A percentile compares a stretch with the other conserved stretches of the same genome.
phyloP scores from a whole-genome alignment of 2,329 filamentous ascomycete species.

The Cyclaneusma minus region DNA sequence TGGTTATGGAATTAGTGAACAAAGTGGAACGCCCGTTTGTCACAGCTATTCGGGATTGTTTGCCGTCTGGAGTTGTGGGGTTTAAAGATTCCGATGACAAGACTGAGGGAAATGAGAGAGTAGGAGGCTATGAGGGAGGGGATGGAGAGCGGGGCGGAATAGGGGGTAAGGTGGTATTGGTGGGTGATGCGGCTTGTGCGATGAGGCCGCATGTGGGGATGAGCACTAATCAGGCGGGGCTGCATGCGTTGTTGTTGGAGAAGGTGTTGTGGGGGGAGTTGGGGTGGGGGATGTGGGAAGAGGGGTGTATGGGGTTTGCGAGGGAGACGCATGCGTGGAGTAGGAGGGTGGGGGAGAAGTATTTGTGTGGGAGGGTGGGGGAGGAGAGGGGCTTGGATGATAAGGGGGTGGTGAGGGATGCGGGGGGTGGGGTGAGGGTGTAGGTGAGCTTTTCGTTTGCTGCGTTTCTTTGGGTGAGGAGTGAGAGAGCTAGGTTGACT shows the following conservation, averaged over 20 bases:
- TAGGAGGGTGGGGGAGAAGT: conserved; percentile 2
- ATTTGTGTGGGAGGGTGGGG: no score
- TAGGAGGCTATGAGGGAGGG: no score
- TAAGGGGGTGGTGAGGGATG: no score
- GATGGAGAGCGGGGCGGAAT: conserved; percentile 1
- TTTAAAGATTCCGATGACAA: no score
- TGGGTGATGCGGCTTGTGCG: conserved; percentile 4
- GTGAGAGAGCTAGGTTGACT: no score
- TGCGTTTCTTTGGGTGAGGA: no score
- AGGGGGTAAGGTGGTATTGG: conserved; percentile 4
- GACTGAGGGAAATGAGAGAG: no score
- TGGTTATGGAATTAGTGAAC: conserved; percentile 4
- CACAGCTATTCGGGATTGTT: conserved; percentile 1
- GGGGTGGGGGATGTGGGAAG: background rate
- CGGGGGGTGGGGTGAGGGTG: no score
- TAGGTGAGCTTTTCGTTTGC: no score
- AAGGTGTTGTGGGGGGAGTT: conserved; percentile 3
- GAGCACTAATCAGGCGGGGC: conserved; percentile 4
- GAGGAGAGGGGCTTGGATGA: no score
- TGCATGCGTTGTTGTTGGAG: conserved; percentile 2
- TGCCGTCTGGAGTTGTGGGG: conserved; percentile 1
- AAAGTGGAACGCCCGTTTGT: conserved; percentile 5
- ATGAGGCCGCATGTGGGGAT: conserved; percentile 4
- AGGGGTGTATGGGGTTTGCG: background rate
- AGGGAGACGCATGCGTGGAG: background rate